Evolutionary conservation across 192 early-diverging fungal species (phyloP), one percentile per base, ranked within the genome.

Genomic region (Gamsiella multidivaricata): DNA sequence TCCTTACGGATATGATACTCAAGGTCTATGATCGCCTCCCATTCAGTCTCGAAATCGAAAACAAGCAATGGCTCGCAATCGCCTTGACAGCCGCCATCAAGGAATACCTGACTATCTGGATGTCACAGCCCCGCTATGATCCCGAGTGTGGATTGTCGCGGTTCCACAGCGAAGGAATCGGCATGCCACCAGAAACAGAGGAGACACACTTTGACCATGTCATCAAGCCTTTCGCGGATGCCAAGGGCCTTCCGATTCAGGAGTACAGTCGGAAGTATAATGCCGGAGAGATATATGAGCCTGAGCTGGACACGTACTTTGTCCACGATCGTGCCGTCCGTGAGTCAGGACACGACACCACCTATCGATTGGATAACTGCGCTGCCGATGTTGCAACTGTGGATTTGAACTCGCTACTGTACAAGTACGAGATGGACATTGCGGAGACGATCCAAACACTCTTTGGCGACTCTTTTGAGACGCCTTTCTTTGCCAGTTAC

Each of bases 101-200:
- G 69, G 98, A 99, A 82, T 95, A 98, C 69, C 79, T 96, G 31
- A 90, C 88, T 4, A 91, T 99, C 20, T 99, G 98, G 98, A 92
- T 94, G 87, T 65, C 84, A 18, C 79, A 69, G 39, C 96, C 94
- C 37, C 86, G 98, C 7, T 75, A 91, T 28, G 94, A 99, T 68
- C 59, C 72, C 18, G 79, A 70, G 29, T 91, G 92, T 0, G 94
- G 94, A 6, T 79, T 99, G 43, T 90, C 88, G 46, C 91, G 94
- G 69, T 99, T 89, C 80, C 87, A 92, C 64, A 90, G 96, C 12
- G 94, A 91, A 54, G 96, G 98, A 20, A 71, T 93, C 23, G 96
- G 98, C 32, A 95, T 99, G 84, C 98, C 98, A 45, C 98, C 98
- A 0, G 98, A 99, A 84, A 99, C 98, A 2, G 98, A 99, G 82